Conservation (phyloP, 345 rosid species). For the Eucalyptus polyanthemos region DNA sequence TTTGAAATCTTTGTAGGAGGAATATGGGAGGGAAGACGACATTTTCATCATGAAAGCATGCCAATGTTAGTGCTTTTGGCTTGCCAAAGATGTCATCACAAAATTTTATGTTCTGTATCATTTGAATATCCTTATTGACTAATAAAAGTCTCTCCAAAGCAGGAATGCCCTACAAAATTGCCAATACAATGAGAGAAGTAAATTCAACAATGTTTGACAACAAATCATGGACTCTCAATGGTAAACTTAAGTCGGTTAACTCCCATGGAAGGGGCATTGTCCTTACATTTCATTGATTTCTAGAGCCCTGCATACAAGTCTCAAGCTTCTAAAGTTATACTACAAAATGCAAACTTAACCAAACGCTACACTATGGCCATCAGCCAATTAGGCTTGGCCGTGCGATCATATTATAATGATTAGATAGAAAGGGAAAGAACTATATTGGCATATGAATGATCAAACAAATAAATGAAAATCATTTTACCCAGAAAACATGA, state of each 20-base stretch:
- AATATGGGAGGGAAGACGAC: too few species aligned
- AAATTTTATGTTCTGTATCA: too few species aligned
- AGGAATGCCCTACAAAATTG: too few species aligned
- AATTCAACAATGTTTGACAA: too few species aligned
- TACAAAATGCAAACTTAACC: neutral
- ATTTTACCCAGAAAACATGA: neutral
- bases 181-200: too few species aligned
- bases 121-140: too few species aligned
- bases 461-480: neutral
- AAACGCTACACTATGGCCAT: neutral
- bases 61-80: too few species aligned
- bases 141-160: too few species aligned
- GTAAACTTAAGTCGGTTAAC: fast-evolving
- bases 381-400: fast-evolving
- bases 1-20: too few species aligned
- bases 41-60: too few species aligned
- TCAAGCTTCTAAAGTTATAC: neutral
- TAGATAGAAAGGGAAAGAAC: neutral
- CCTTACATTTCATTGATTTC: neutral
- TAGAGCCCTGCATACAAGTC: neutral
- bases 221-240: too few species aligned
- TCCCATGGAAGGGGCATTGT: neutral
- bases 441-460: neutral
- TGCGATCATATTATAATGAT: neutral
- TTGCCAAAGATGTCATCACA: too few species aligned